These are phyloP conservation scores for Colletotrichum navitas DNA, from an alignment of 2,329 filamentous ascomycete genomes.

Conservation along the genomic window DNA sequence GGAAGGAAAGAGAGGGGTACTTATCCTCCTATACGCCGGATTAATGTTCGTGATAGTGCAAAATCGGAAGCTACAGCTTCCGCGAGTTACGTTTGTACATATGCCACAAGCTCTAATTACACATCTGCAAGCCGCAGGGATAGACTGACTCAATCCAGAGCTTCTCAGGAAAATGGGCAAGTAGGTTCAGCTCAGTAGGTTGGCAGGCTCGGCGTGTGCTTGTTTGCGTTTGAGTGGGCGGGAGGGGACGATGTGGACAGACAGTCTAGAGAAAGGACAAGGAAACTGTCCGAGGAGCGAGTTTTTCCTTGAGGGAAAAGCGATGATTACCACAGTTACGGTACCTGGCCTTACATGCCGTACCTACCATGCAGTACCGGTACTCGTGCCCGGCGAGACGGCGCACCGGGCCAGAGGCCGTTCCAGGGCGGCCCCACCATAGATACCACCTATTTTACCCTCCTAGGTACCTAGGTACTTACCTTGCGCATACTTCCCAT, in stretches of 20 bases:
- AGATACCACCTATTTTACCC: neutral
- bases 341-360: too few relatives aligned
- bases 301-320: neutral
- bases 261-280: slow-evolving; percentile 17
- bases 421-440: neutral
- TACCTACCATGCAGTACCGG: too few relatives aligned
- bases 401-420: neutral
- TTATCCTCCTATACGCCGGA: slow-evolving; percentile 6
- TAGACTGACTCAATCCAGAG: slow-evolving; percentile 1
- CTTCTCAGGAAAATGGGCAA: neutral
- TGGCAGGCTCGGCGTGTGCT: too few relatives aligned
- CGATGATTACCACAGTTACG: slow-evolving; percentile 6
- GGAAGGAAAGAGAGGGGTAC: neutral
- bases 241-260: neutral
- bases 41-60: slow-evolving; percentile 19
- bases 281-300: slow-evolving; percentile 13
- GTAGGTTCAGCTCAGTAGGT: too few relatives aligned
- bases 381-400: neutral
- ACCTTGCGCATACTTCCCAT: neutral
- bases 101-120: neutral
- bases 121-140: slow-evolving; percentile 31
- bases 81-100: neutral
- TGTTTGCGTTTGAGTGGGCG: too few relatives aligned
- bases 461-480: too few relatives aligned
- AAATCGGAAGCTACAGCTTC: slow-evolving; percentile 13